phyloP scores from a whole-genome alignment of 1,139 yeast genomes.

The Lizanozyma gosingica region DNA sequence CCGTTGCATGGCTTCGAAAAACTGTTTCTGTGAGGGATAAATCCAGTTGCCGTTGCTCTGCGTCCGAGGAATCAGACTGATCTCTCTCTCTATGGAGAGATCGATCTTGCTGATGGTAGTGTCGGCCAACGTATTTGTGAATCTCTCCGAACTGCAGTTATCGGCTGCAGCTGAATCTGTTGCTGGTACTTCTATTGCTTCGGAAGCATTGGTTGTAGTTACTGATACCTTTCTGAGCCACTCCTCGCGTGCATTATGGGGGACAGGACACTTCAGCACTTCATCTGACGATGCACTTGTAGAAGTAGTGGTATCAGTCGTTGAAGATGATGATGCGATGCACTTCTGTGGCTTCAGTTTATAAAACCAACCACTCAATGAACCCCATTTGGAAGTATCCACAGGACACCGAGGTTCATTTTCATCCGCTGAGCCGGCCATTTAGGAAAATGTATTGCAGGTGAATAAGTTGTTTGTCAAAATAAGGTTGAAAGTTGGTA shows the following conservation, averaged over 20 bases:
- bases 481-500: too few relatives aligned
- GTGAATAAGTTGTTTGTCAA: too few relatives aligned
- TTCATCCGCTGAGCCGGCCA: neutral
- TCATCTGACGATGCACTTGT: too few relatives aligned
- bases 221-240: conserved; percentile 40
- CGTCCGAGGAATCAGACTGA: conserved; percentile 81
- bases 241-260: conserved; percentile 45
- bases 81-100: conserved; percentile 61
- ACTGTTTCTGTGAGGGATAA: conserved; percentile 92
- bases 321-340: neutral
- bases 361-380: neutral
- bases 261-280: conserved; percentile 57
- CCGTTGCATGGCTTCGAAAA: conserved; percentile 87
- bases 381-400: neutral
- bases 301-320: neutral
- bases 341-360: neutral
- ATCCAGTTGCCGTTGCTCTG: conserved; percentile 66
- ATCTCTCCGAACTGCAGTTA: conserved; percentile 38
- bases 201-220: conserved; percentile 18
- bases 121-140: conserved; percentile 16
- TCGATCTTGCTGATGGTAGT: conserved; percentile 21
- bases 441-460: too few relatives aligned
- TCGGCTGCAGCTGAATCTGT: conserved; percentile 18
- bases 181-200: conserved; percentile 29
- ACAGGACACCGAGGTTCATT: neutral